Percentiles rank a stretch among this genome's conserved stretches.
Evolutionary conservation across 73 alveolate species (phyloP).

Genomic region (Tetrahymena malaccensis): DNA sequence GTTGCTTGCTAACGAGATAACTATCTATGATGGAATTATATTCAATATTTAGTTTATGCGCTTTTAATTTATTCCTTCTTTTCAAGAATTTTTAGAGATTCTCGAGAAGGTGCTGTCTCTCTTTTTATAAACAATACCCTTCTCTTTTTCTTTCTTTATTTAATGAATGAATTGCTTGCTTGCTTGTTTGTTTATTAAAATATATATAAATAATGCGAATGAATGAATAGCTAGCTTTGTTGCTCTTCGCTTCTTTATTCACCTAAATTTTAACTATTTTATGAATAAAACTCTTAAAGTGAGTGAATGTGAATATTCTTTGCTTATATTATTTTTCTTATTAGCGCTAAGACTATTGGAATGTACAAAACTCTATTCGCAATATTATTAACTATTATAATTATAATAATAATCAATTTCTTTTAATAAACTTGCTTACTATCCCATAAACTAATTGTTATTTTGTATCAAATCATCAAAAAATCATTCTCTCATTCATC

Average conservation of each 20-base stretch:
- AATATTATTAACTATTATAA: neutral
- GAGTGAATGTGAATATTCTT: neutral
- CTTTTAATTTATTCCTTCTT: neutral
- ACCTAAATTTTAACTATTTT: neutral
- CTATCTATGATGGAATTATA: neutral
- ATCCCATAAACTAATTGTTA: neutral
- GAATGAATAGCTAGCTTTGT: neutral
- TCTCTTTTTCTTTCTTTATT: neutral
- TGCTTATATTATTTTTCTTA: neutral
- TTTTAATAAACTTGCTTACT: neutral
- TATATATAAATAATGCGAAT: neutral
- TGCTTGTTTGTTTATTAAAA: neutral
- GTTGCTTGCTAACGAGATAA: neutral
- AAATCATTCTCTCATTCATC: neutral
- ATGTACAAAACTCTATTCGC: neutral
- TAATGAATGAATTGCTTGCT: neutral
- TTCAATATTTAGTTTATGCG: neutral
- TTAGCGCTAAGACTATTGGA: neutral
- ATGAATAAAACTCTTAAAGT: neutral
- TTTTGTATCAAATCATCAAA: neutral
- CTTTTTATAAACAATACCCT: neutral
- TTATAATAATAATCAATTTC: neutral
- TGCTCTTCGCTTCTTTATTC: neutral
- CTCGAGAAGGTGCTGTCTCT: neutral
- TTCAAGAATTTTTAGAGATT: neutral